These are phyloP conservation scores for Funneliformis mosseae DNA, from an alignment of 192 early-diverging fungal genomes.

Conservation along the genomic window DNA sequence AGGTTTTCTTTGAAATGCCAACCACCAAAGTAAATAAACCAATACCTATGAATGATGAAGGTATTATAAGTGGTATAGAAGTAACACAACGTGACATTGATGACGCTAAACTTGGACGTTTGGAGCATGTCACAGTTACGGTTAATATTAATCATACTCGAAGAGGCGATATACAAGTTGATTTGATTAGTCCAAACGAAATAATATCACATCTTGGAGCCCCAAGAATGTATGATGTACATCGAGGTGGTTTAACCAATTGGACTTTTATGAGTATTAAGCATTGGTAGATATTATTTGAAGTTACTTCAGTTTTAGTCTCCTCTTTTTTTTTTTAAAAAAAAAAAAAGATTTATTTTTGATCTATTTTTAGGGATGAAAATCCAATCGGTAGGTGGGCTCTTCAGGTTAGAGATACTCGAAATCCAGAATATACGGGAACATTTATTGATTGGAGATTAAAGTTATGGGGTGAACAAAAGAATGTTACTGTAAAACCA, in stretches of 20 bases:
- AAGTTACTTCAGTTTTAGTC: too few relatives aligned
- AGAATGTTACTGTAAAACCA: not conserved
- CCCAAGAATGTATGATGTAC: slow-evolving; percentile 63
- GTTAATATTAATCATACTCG: slow-evolving; percentile 78
- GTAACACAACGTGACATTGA: slow-evolving; percentile 56
- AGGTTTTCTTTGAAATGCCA: slow-evolving; percentile 58
- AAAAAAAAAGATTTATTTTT: not conserved
- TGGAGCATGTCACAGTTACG: slow-evolving; percentile 90
- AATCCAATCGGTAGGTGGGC: slow-evolving; percentile 83
- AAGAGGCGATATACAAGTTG: slow-evolving; percentile 86
- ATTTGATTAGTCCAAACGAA: slow-evolving; percentile 73
- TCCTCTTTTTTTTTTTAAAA: not conserved
- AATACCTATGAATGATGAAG: slow-evolving; percentile 58
- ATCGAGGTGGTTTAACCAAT: slow-evolving; percentile 67
- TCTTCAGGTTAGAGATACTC: slow-evolving; percentile 66
- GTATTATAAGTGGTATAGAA: slow-evolving; percentile 42
- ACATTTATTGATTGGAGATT: slow-evolving; percentile 69
- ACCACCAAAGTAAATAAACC: slow-evolving; percentile 40
- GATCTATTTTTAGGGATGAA: slow-evolving; percentile 72
- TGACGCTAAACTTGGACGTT: slow-evolving; percentile 44
- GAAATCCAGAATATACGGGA: slow-evolving; percentile 55
- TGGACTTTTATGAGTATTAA: slow-evolving; percentile 98
- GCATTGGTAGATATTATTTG: slow-evolving; percentile 75
- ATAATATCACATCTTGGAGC: slow-evolving; percentile 70
- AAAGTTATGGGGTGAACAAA: slow-evolving; percentile 66